Conservation (phyloP, 139 green algal species). For the Limnomonas spitsbergensis region DNA sequence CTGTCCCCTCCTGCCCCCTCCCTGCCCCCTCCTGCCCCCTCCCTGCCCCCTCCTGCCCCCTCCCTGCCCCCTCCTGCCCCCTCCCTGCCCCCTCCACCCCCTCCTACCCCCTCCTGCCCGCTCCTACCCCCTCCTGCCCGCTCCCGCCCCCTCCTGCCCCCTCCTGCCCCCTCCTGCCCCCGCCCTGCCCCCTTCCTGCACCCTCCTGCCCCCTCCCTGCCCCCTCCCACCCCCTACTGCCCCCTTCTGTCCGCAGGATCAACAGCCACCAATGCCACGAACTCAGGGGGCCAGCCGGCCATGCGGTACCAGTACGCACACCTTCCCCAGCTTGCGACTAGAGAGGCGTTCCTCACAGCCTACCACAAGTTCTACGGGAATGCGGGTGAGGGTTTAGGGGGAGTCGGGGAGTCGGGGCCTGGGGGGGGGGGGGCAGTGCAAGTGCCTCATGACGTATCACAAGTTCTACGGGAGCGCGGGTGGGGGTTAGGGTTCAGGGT, state of each 20-base stretch:
- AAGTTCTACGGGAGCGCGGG: background rate
- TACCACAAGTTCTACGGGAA: conserved; percentile 7
- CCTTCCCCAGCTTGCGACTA: background rate
- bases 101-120: no score
- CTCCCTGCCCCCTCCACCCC: no score
- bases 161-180: no score
- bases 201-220: background rate
- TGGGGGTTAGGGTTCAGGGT: background rate
- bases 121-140: no score
- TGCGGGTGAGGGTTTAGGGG: background rate
- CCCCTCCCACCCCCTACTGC: background rate
- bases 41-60: no score
- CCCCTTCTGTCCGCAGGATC: background rate
- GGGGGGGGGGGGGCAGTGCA: no score
- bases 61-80: no score
- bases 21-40: no score
- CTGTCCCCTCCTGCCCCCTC: no score
- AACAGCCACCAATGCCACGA: background rate
- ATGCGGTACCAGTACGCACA: background rate
- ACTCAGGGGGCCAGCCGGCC: no score
- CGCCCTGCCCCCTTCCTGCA: background rate
- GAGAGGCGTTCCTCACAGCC: background rate
- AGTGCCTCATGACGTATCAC: background rate
- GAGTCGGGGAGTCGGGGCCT: no score
- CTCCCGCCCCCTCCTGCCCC: no score